Base-by-base conservation (phyloP, 2,329 filamentous ascomycete species). In the Cercospora zeina region DNA sequence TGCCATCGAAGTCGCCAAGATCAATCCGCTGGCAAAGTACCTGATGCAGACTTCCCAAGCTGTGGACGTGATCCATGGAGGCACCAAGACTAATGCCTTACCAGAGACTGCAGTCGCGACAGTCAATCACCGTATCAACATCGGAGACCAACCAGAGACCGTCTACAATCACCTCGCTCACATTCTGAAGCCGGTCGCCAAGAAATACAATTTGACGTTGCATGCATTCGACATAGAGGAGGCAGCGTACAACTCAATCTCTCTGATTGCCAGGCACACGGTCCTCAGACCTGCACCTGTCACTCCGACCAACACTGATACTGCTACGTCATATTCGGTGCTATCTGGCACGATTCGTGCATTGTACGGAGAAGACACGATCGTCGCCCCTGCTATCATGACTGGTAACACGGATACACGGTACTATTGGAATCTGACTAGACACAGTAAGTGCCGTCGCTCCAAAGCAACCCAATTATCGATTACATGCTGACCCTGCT, bases 41-140 rank as follows among this genome's bases (percentile, higher is more conserved):
- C 78, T 82, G 0, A 78, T 85, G 71, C 83, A 85, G 67, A 85
- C 83, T 2, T 83, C 81, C 0, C 83, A 85, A 72, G 81, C 83
- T 0, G 79, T 82, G 0, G 83, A 85, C 68, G 73, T 83, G 34
- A 79, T 85, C 68, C 71, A 73, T 34, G 83, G 83, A 24, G 83
- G 83, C 9, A 79, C 84, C 47, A 86, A 86, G 70, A 80, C 82
- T 65, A 86, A 86, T 61, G 83, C 83, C 2, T 77, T 86, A 39
- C 83, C 83, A 0, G 83, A 85, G 71, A 80, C 80, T 49, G 79
- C 83, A 49, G 78, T 74, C 3, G 78, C 82, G 0, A 77, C 80
- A 0, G 78, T 85, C 37, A 85, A 86, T 68, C 82, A 85, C 73
- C 82, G 83, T 6, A 79, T 85, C 42, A 83, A 82, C n/a, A 77